Conservation (phyloP, 352 stramenopile species). For the Phytophthora aleatoria region DNA sequence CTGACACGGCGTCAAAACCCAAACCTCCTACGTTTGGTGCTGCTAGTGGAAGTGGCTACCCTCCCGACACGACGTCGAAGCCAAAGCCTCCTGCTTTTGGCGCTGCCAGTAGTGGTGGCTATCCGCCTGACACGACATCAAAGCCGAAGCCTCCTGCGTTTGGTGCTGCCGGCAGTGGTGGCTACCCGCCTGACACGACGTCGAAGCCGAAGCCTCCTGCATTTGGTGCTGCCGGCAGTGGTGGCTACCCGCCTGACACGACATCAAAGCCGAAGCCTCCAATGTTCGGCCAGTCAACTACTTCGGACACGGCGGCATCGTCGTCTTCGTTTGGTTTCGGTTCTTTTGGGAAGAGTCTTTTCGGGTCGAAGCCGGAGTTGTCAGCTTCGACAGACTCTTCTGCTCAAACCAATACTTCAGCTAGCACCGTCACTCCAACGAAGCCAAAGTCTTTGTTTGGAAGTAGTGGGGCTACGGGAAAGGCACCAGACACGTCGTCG, state of each 20-base stretch:
- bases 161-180: neutral
- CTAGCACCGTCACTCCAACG: conserved; percentile 12
- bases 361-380: conserved; percentile 19
- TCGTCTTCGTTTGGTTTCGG: conserved; percentile 37
- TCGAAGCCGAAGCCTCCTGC: conserved; percentile 27
- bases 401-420: neutral
- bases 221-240: conserved; percentile 11
- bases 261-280: conserved; percentile 35
- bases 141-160: conserved; percentile 6
- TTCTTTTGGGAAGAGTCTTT: conserved; percentile 34
- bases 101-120: neutral
- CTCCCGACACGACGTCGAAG: conserved; percentile 7
- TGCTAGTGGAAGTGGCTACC: conserved; percentile 1
- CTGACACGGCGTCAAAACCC: conserved; percentile 19
- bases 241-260: conserved; percentile 48
- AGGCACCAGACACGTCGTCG: conserved; percentile 21
- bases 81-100: conserved; percentile 30
- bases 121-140: conserved; percentile 7
- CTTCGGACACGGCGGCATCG: conserved; percentile 18
- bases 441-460: conserved; percentile 27
- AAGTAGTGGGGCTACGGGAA: conserved; percentile 11
- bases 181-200: conserved; percentile 10
- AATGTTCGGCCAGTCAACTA: conserved; percentile 26
- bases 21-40: conserved; percentile 11
- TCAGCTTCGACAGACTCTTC: conserved; percentile 5